Evolutionary conservation across 305 asterid species (phyloP).

Genomic region (Salvia sclarea): DNA sequence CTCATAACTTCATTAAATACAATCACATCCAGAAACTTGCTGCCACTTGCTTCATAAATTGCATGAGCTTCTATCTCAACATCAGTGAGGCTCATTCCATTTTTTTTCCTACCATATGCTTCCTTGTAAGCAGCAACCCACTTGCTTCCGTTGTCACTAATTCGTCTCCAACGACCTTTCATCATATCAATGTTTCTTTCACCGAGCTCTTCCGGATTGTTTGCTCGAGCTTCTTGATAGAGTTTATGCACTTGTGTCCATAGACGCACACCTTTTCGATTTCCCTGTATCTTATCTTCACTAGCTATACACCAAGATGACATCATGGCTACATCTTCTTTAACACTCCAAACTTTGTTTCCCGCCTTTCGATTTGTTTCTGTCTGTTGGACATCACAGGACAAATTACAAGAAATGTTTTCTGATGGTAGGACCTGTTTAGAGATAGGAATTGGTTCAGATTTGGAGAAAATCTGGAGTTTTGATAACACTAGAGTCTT

Average conservation of each 20-base stretch:
- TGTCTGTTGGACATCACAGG: background rate
- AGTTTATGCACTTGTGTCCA: conserved; percentile 5
- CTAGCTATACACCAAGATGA: background rate
- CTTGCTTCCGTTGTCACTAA: background rate
- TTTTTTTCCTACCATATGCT: conserved; percentile 2
- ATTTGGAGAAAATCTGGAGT: background rate
- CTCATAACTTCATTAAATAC: conserved; percentile 10
- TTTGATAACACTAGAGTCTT: background rate
- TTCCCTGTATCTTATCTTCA: background rate
- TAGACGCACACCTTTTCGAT: background rate
- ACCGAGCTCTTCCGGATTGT: background rate
- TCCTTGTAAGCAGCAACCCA: background rate
- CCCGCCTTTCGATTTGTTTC: background rate
- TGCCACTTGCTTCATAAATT: background rate
- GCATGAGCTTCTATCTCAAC: conserved; percentile 8
- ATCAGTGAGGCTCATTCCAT: background rate
- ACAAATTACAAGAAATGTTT: background rate
- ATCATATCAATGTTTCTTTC: background rate
- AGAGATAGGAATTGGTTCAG: background rate
- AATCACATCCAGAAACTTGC: background rate
- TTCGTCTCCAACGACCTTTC: background rate
- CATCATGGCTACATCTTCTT: background rate
- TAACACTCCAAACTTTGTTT: background rate
- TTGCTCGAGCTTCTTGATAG: background rate
- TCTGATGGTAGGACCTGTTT: background rate